Percentiles rank a stretch among this genome's conserved stretches.
phyloP scores from a whole-genome alignment of 768 basidiomycete genomes.

The Lactarius hatsudake region DNA sequence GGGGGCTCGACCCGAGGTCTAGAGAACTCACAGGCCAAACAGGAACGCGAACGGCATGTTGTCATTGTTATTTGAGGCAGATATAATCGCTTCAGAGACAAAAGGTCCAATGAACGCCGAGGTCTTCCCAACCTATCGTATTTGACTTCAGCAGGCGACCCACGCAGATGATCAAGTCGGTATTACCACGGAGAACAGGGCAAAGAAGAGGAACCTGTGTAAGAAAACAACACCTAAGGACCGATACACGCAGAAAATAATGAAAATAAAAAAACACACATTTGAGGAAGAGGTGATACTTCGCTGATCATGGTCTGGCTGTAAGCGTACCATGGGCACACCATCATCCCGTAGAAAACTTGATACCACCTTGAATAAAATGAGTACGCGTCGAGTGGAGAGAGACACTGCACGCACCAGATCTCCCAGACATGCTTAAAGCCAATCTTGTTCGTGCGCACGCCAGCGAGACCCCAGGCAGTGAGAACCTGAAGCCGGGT shows the following conservation, averaged over 20 bases:
- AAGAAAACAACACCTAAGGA: neutral
- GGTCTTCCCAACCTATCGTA: constrained; percentile 62
- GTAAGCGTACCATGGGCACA: constrained; percentile 80
- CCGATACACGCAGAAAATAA: neutral
- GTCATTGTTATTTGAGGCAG: constrained; percentile 61
- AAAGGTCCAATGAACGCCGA: constrained; percentile 76
- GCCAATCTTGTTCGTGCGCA: constrained; percentile 69
- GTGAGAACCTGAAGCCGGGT: constrained; percentile 49
- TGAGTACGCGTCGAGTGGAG: neutral
- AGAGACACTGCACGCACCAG: constrained; percentile 42
- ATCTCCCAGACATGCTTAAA: constrained; percentile 86
- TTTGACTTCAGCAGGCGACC: neutral
- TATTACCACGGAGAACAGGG: constrained; percentile 65
- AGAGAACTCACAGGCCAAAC: constrained; percentile 54
- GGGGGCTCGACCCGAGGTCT: neutral
- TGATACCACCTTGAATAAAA: constrained; percentile 54
- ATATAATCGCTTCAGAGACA: constrained; percentile 72
- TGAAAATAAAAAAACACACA: constrained; percentile 40
- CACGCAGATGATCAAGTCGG: neutral
- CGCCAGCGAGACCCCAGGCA: constrained; percentile 75
- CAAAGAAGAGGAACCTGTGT: constrained; percentile 66
- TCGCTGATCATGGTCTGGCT: constrained; percentile 84
- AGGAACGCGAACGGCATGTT: constrained; percentile 77
- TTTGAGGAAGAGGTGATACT: constrained; percentile 69
- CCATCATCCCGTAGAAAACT: constrained; percentile 67